Conservation (phyloP, 2,329 filamentous ascomycete species). For the Drechslera avenae region DNA sequence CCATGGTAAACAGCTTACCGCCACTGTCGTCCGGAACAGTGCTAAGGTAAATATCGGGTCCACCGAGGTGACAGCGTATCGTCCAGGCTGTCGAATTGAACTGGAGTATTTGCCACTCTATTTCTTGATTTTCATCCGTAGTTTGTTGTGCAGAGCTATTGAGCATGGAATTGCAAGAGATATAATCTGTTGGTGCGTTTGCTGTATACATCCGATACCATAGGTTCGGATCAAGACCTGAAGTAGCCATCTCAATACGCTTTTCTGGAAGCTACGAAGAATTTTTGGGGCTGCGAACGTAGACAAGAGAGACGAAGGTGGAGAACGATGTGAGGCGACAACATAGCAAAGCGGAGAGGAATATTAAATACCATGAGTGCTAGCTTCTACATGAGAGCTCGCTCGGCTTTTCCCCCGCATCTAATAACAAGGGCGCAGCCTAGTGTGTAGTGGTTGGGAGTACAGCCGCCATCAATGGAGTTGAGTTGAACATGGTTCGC, state of each 20-base stretch:
- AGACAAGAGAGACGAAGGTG: neutral
- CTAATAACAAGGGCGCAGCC: too few relatives aligned
- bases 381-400: too few relatives aligned
- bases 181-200: neutral
- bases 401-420: too few relatives aligned
- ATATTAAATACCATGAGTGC: too few relatives aligned
- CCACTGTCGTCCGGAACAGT: constrained; percentile 15
- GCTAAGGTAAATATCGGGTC: constrained; percentile 22
- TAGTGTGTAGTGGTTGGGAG: too few relatives aligned
- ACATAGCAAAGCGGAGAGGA: too few relatives aligned
- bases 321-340: too few relatives aligned
- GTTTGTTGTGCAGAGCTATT: too few relatives aligned
- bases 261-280: neutral
- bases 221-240: constrained; percentile 19
- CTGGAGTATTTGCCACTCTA: constrained; percentile 29
- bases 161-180: too few relatives aligned
- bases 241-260: neutral
- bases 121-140: neutral
- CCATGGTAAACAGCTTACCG: constrained; percentile 24
- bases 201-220: constrained; percentile 29
- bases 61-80: constrained; percentile 19
- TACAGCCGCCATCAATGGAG: too few relatives aligned
- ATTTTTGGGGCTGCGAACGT: neutral
- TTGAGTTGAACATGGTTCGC: too few relatives aligned
- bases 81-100: constrained; percentile 23